Conservation (phyloP, 345 rosid species). For the Sonneratia alba region DNA sequence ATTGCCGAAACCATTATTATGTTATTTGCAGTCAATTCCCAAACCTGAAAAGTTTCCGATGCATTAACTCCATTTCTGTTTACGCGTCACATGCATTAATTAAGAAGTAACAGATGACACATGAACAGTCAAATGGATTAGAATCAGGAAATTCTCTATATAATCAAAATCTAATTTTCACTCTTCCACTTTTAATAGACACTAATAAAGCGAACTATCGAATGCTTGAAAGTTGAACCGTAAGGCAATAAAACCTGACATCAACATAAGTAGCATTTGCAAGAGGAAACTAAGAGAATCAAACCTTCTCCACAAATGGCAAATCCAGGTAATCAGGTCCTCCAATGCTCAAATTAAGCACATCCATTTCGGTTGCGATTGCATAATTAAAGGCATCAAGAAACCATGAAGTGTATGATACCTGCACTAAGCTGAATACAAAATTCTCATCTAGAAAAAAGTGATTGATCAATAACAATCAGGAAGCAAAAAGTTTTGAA, state of each 20-base stretch:
- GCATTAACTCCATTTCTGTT: background rate
- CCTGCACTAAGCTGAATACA: slow-evolving; percentile 94
- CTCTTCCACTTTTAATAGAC: background rate
- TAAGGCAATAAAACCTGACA: background rate
- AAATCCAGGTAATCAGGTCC: slow-evolving; percentile 99
- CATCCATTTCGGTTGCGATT: slow-evolving; percentile 86
- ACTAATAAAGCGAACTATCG: background rate
- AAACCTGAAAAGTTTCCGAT: slow-evolving; percentile 46
- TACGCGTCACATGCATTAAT: background rate
- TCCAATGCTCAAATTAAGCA: slow-evolving; percentile 93
- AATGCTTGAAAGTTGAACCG: background rate
- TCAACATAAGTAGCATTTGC: background rate
- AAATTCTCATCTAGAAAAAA: slow-evolving; percentile 56
- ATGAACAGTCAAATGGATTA: background rate
- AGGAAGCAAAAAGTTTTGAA: background rate
- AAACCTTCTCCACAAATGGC: slow-evolving; percentile 95
- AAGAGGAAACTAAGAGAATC: slow-evolving; percentile 9
- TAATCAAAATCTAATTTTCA: background rate
- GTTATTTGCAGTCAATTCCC: slow-evolving; percentile 98
- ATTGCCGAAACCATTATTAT: slow-evolving; percentile 99
- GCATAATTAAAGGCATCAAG: slow-evolving; percentile 99
- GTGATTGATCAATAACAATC: slow-evolving; percentile 3
- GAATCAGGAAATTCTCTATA: background rate
- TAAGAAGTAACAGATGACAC: background rate
- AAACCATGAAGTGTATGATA: slow-evolving; percentile 99